Base-by-base conservation (phyloP, 768 basidiomycete genomes). In the Ramaria sp. region DNA sequence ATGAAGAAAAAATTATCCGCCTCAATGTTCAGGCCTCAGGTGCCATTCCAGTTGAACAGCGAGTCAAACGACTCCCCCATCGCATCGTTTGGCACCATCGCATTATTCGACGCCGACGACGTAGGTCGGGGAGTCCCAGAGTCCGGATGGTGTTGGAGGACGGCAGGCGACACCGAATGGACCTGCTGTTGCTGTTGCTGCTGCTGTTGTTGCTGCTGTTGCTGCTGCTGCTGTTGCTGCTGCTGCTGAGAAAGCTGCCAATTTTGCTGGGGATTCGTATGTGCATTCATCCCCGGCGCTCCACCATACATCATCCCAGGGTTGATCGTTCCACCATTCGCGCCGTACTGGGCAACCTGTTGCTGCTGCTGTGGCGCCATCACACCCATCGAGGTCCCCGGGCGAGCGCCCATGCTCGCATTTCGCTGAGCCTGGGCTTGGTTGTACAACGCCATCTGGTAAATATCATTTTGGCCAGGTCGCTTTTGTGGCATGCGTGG, bases 361-460 rank as follows among this genome's bases (percentile, higher is more conserved):
- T 82, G 70, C 63, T 80, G 78, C 54, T 81, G 81, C 46, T 77
- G 82, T 51, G 82, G 80, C 46, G 65, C 63, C 42, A 65, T 17
- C 75, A 76, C 47, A 13, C 53, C 53, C 53, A 54, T 54, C 9
- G 53, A 37, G n/a, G 53, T 54, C 15, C 55, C 55, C 7, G 55
- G 33, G 22, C 55, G 55, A 11, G 27, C 22, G n/a, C 39, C 53
- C 34, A 49, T 49, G 39, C 64, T 58, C 62, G 70, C 49, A 58
- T 41, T 24, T 22, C 31, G 46, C 31, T 56, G 46, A 15, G 12
- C 31, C 38, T 54, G 53, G 3, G 19, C 41, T 17, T 48, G 45
- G 33, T 57, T 57, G 34, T 57, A 57, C 43, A 57, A 37, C 11
- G 55, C 55, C 45, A 57, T 57, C 22, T 60, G 41, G 50, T 53